phyloP scores from a whole-genome alignment of 2,329 filamentous ascomycete species.

The Fusarium phyllophilum region DNA sequence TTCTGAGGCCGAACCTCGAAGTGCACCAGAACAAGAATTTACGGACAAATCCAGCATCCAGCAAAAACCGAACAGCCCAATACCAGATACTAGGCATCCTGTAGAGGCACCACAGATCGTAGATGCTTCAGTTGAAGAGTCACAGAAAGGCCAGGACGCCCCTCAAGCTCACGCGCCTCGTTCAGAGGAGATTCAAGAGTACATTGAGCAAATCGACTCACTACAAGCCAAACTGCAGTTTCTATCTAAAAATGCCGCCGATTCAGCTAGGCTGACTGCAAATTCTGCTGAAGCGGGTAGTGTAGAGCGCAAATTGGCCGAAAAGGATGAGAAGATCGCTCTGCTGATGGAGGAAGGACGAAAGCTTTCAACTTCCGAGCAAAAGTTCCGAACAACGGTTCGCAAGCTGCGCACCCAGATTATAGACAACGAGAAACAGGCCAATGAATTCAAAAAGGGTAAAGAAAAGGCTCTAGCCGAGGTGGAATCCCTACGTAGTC shows the following conservation, averaged over 20 bases:
- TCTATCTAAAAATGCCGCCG: conserved; percentile 80
- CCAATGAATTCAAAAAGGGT: conserved; percentile 67
- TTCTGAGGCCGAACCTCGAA: neutral
- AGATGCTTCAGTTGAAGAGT: neutral
- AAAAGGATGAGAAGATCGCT: conserved; percentile 91
- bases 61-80: neutral
- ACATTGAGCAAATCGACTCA: conserved; percentile 91
- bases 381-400: conserved; percentile 83
- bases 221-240: conserved; percentile 92
- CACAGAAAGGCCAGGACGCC: conserved; percentile 31
- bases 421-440: conserved; percentile 71
- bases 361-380: conserved; percentile 84
- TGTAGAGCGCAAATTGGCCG: conserved; percentile 80
- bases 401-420: conserved; percentile 80
- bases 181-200: conserved; percentile 83
- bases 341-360: conserved; percentile 92
- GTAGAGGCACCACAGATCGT: neutral
- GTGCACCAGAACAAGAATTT: conserved; percentile 1
- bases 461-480: conserved; percentile 69
- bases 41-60: neutral
- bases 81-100: neutral
- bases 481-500: conserved; percentile 56
- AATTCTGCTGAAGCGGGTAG: conserved; percentile 71
- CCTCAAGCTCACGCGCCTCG: conserved; percentile 53
- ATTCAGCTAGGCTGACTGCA: conserved; percentile 76